Evolutionary conservation across 2,329 filamentous ascomycete genomes (phyloP).

Genomic region (Colletotrichum theobromicola): DNA sequence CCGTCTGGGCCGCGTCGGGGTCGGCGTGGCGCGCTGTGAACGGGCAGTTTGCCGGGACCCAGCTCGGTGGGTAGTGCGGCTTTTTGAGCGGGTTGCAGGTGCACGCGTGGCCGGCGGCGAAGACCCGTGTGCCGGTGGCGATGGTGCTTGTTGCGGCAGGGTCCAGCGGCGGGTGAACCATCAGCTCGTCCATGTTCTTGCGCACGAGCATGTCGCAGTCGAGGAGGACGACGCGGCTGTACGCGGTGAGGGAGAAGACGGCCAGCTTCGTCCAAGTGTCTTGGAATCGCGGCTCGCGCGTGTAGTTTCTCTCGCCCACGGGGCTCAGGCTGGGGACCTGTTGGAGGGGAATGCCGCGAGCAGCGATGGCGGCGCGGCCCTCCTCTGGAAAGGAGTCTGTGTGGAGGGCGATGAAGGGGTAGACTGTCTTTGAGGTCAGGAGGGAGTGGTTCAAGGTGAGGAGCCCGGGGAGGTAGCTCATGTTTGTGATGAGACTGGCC

Average conservation of each 20-base stretch:
- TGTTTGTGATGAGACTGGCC: neutral
- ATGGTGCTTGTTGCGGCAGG: neutral
- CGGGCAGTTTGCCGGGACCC: conserved; percentile 62
- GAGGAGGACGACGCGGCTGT: conserved; percentile 79
- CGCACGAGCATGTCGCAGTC: conserved; percentile 87
- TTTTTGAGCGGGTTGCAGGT: conserved; percentile 83
- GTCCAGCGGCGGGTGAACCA: conserved; percentile 77
- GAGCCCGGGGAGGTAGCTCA: neutral
- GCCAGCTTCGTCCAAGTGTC: neutral
- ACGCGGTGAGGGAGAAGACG: conserved; percentile 73
- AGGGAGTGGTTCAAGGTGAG: neutral
- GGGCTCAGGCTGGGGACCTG: neutral
- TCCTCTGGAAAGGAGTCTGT: neutral
- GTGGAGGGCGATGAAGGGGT: neutral
- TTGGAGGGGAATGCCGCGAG: neutral
- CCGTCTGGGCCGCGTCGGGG: conserved; percentile 42
- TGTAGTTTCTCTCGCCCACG: neutral
- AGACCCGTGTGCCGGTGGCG: conserved; percentile 53
- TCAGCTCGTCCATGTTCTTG: conserved; percentile 89
- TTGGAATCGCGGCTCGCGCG: neutral
- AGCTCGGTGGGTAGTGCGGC: conserved; percentile 77
- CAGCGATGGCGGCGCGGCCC: neutral
- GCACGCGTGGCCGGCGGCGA: conserved; percentile 84
- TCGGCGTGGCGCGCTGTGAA: conserved; percentile 60
- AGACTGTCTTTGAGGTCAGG: neutral